These are phyloP conservation scores for Lasiosphaeris hirsuta DNA, from an alignment of 495 filamentous ascomycete genomes.

Conservation along the genomic window DNA sequence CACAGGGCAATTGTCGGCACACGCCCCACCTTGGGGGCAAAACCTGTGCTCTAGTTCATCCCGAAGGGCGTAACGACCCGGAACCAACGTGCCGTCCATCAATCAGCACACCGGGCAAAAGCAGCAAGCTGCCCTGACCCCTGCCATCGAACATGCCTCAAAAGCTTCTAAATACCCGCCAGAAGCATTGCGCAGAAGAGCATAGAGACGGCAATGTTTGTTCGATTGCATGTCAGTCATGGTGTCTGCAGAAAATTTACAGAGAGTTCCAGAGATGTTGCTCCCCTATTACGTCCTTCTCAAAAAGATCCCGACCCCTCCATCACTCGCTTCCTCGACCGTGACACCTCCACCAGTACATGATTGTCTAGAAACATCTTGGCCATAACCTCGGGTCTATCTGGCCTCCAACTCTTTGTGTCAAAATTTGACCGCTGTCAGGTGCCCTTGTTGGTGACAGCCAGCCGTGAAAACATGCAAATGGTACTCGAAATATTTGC, in stretches of 20 bases:
- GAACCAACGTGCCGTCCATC: no score
- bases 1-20: no score
- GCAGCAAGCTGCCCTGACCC: no score
- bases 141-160: neutral
- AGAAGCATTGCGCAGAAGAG: neutral
- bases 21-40: no score
- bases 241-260: slow-evolving; percentile 18
- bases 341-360: slow-evolving; percentile 17
- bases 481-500: slow-evolving; percentile 23
- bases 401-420: slow-evolving; percentile 17
- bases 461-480: slow-evolving; percentile 22
- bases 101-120: no score
- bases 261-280: slow-evolving; percentile 23
- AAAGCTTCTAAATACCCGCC: neutral
- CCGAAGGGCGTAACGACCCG: no score
- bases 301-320: slow-evolving; percentile 22
- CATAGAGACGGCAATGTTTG: neutral
- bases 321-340: slow-evolving; percentile 14
- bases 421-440: slow-evolving; percentile 15
- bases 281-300: slow-evolving; percentile 25
- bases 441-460: neutral
- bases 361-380: slow-evolving; percentile 19
- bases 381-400: slow-evolving; percentile 20
- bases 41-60: no score
- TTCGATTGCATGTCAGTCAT: neutral